These are phyloP conservation scores for Apiospora pterosperma DNA, from an alignment of 2,329 filamentous ascomycete species.

Conservation along the genomic window DNA sequence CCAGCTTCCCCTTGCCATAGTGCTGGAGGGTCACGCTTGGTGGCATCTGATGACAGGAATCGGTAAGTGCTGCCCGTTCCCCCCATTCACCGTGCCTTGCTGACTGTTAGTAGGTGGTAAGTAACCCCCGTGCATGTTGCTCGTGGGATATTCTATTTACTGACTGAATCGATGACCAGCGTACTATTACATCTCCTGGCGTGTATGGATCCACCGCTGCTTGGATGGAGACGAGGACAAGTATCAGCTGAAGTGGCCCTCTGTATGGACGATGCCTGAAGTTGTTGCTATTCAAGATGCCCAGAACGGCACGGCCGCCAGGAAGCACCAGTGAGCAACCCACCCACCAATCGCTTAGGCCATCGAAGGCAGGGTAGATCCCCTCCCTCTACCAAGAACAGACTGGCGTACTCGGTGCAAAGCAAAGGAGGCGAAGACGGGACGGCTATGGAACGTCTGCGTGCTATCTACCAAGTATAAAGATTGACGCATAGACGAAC, in stretches of 20 bases:
- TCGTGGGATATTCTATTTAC: not conserved
- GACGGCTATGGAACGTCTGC: not conserved
- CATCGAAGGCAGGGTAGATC: not conserved
- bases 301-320: conserved; percentile 14
- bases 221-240: conserved; percentile 70
- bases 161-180: conserved; percentile 37
- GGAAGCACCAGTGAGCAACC: conserved; percentile 20
- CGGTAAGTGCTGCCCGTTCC: conserved; percentile 35
- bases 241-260: conserved; percentile 68
- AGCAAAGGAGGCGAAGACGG: not conserved
- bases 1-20: conserved; percentile 74
- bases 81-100: not conserved
- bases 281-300: conserved; percentile 33
- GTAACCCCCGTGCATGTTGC: not conserved
- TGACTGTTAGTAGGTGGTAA: not conserved
- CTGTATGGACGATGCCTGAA: conserved; percentile 49
- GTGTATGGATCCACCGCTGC: conserved; percentile 76
- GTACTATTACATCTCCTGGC: conserved; percentile 83
- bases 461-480: not conserved
- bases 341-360: not conserved
- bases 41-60: conserved; percentile 79
- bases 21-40: conserved; percentile 58
- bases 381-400: not conserved
- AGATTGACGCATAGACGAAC: not conserved
- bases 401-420: not conserved